These are phyloP conservation scores for Diaporthe sp. DNA, from an alignment of 2,329 filamentous ascomycete genomes.

Conservation along the genomic window DNA sequence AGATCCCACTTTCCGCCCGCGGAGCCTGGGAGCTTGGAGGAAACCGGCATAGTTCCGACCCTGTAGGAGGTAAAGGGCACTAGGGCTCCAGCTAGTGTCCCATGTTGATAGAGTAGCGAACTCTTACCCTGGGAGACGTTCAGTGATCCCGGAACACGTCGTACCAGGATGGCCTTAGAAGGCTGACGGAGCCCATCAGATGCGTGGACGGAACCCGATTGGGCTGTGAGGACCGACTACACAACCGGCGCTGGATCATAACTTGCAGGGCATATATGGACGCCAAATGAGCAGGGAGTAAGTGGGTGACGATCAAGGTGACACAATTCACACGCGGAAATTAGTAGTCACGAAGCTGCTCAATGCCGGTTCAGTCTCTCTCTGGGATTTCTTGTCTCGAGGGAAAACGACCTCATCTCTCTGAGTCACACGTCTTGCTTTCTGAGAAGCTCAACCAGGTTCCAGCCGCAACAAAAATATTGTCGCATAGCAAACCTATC, in stretches of 20 bases:
- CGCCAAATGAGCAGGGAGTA: background rate
- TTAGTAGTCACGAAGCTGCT: background rate
- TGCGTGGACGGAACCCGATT: conserved; percentile 6
- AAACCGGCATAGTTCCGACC: conserved; percentile 12
- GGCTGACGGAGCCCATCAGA: background rate
- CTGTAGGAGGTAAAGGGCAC: background rate
- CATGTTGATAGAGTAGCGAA: conserved; percentile 9
- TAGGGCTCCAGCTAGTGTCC: conserved; percentile 7
- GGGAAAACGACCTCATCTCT: background rate
- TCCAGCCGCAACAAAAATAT: background rate
- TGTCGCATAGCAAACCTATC: no score
- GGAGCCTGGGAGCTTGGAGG: conserved; percentile 1
- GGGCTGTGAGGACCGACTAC: background rate
- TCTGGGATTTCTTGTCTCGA: background rate
- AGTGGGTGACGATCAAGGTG: background rate
- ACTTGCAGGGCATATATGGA: background rate
- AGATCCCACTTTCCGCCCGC: conserved; percentile 6
- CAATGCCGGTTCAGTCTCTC: background rate
- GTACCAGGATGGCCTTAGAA: conserved; percentile 4
- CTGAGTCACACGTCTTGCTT: background rate
- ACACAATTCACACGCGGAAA: background rate
- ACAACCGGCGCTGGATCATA: background rate
- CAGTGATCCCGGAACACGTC: background rate
- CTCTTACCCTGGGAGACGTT: background rate
- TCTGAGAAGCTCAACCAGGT: background rate